Evolutionary conservation across 176 grass and related monocot genomes (phyloP).

Genomic region (Rhipidocladum racemiflorum): DNA sequence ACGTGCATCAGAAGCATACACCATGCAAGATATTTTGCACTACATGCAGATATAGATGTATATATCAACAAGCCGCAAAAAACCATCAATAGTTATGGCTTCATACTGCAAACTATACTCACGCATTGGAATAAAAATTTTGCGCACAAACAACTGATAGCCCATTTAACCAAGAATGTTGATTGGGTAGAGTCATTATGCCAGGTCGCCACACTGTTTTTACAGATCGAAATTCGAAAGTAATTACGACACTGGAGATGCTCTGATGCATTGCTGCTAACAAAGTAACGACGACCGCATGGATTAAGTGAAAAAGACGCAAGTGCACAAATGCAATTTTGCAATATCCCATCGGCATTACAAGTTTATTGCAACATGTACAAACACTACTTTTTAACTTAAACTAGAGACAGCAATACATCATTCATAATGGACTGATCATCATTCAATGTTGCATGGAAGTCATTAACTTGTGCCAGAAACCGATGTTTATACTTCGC

Average conservation of each 20-base stretch:
- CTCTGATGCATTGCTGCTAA: not conserved
- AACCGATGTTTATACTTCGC: slow-evolving; percentile 6
- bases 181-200: not conserved
- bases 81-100: not conserved
- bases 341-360: not conserved
- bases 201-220: not conserved
- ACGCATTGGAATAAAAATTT: not conserved
- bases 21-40: not conserved
- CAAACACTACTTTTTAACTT: not conserved
- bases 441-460: slow-evolving; percentile 8
- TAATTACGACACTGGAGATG: not conserved
- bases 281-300: not conserved
- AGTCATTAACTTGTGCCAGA: slow-evolving; percentile 14
- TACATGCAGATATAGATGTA: not conserved
- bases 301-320: not conserved
- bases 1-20: not conserved
- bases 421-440: not conserved
- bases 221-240: not conserved
- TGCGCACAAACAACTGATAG: not conserved
- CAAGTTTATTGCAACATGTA: not conserved
- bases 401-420: not conserved
- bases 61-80: no score
- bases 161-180: not conserved
- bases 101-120: not conserved
- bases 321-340: not conserved